Conservation (phyloP, 75 land plant genomes). For the Sequoia sempervirens region DNA sequence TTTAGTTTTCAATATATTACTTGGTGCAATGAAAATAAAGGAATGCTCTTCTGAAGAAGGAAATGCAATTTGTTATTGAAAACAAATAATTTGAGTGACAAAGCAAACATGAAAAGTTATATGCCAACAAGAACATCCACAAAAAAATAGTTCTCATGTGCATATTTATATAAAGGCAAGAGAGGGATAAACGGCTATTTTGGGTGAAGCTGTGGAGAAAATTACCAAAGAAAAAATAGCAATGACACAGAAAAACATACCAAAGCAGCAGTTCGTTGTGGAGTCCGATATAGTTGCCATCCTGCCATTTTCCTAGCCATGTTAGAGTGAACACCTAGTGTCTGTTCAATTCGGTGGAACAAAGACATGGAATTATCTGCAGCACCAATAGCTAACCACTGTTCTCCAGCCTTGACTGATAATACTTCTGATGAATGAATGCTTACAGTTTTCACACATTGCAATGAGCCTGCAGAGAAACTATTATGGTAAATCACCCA, state of each 20-base stretch:
- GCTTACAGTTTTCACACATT: constrained; percentile 80
- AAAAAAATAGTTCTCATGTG: neutral
- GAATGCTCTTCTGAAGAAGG: neutral
- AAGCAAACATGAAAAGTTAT: constrained; percentile 6
- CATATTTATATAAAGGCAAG: neutral
- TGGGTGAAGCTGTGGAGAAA: neutral
- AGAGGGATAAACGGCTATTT: neutral
- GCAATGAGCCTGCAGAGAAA: constrained; percentile 34
- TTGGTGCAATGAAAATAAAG: neutral
- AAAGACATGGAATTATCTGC: constrained; percentile 99
- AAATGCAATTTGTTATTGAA: neutral
- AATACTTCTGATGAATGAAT: constrained; percentile 64
- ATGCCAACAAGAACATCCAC: neutral
- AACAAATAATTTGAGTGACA: neutral
- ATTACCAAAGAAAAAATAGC: neutral
- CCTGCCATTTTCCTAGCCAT: constrained; percentile 46
- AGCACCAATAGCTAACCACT: constrained; percentile 94
- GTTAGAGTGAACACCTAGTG: constrained; percentile 38
- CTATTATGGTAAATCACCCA: neutral
- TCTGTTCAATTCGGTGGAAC: constrained; percentile 81
- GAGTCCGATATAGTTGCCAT: constrained; percentile 96
- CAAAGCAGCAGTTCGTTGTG: constrained; percentile 81
- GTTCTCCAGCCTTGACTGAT: constrained; percentile 80
- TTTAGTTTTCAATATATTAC: neutral
- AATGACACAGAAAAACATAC: constrained; percentile 30